Evolutionary conservation across 2,329 filamentous ascomycete species (phyloP).

Genomic region (Cercospora citrullina): DNA sequence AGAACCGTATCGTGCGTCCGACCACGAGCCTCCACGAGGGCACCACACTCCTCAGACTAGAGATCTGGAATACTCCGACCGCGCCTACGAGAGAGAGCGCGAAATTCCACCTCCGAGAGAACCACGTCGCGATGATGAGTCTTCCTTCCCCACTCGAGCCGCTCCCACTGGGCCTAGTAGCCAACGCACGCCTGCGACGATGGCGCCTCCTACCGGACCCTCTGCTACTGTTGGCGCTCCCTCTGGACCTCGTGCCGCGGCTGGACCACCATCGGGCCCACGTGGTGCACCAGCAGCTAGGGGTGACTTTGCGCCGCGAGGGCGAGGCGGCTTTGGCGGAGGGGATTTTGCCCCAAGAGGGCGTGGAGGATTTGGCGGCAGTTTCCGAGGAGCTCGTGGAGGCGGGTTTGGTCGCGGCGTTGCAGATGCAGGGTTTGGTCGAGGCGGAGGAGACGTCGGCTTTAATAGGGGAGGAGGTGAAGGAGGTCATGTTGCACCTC

Average conservation of each 20-base stretch:
- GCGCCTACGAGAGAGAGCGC: constrained; percentile 26
- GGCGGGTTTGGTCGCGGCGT: constrained; percentile 23
- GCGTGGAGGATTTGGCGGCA: constrained; percentile 37
- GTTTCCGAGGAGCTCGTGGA: constrained; percentile 37
- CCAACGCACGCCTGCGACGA: constrained; percentile 23
- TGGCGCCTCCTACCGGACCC: constrained; percentile 37
- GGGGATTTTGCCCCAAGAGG: constrained; percentile 32
- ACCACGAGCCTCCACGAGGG: constrained; percentile 27
- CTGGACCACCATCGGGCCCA: constrained; percentile 35
- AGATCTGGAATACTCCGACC: constrained; percentile 32
- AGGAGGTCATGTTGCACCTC: constrained; percentile 13
- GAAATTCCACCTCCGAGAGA: constrained; percentile 34
- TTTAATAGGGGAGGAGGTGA: constrained; percentile 15
- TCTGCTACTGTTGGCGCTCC: constrained; percentile 34
- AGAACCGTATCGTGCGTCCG: constrained; percentile 34
- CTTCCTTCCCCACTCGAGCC: constrained; percentile 26
- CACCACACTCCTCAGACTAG: constrained; percentile 40
- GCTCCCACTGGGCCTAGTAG: constrained; percentile 35
- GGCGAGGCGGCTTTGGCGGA: constrained; percentile 43
- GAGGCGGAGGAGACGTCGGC: constrained; percentile 8
- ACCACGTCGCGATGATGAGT: constrained; percentile 32
- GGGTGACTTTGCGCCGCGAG: constrained; percentile 39
- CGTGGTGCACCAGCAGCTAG: constrained; percentile 40
- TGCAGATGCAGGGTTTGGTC: constrained; percentile 16
- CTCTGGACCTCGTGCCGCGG: constrained; percentile 35